phyloP scores from a whole-genome alignment of 2,329 filamentous ascomycete genomes.

The Scytalidium lignicola region DNA sequence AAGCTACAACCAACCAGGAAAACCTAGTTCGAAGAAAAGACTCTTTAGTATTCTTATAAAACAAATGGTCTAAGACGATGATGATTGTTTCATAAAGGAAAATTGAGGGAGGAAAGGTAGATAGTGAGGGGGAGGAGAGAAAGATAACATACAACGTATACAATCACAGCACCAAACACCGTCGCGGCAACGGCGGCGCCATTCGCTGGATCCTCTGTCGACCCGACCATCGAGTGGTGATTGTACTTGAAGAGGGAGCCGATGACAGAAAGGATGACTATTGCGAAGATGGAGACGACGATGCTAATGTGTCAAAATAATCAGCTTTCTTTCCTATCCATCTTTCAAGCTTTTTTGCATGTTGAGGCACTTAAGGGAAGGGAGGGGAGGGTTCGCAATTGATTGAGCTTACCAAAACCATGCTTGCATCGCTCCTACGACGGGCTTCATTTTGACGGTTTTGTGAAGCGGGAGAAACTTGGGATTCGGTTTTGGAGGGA shows the following conservation, averaged over 20 bases:
- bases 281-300: conserved; percentile 61
- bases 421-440: conserved; percentile 86
- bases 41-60: too few relatives aligned
- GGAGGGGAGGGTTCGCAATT: too few relatives aligned
- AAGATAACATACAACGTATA: conserved; percentile 70
- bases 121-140: conserved; percentile 1
- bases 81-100: too few relatives aligned
- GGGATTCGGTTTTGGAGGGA: too few relatives aligned
- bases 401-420: conserved; percentile 77
- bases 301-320: conserved; percentile 60
- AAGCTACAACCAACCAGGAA: conserved; percentile 91
- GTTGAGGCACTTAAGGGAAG: too few relatives aligned
- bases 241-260: conserved; percentile 70
- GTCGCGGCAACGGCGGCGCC: conserved; percentile 75
- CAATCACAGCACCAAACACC: conserved; percentile 80
- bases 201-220: conserved; percentile 64
- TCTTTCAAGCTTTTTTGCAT: too few relatives aligned
- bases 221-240: conserved; percentile 80
- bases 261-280: conserved; percentile 59
- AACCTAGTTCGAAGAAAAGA: conserved; percentile 43
- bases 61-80: too few relatives aligned
- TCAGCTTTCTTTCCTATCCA: too few relatives aligned
- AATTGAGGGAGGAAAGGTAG: background rate
- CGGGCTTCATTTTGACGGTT: conserved; percentile 70
- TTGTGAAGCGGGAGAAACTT: too few relatives aligned